These are phyloP conservation scores for Alternaria sp. DNA, from an alignment of 2,329 filamentous ascomycete species.

Conservation along the genomic window DNA sequence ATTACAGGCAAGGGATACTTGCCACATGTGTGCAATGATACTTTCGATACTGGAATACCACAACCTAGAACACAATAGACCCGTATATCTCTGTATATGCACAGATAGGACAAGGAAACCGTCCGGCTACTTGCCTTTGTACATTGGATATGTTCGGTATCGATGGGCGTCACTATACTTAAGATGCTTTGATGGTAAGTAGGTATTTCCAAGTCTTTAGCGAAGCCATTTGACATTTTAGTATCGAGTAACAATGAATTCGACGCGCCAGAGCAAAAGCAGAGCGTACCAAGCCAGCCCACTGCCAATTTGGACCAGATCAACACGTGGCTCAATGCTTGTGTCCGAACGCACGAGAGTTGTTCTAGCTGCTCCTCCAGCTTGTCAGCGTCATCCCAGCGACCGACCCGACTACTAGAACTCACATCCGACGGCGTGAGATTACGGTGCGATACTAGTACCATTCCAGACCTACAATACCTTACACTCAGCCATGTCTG, in stretches of 20 bases:
- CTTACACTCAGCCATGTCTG: background rate
- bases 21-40: background rate
- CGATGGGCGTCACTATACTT: background rate
- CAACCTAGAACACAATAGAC: no score
- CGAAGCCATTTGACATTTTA: background rate
- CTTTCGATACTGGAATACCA: background rate
- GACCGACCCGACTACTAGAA: background rate
- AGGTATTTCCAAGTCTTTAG: background rate
- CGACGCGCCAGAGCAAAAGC: background rate
- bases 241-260: background rate
- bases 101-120: no score
- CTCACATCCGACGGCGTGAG: background rate
- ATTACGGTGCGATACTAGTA: background rate
- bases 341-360: background rate
- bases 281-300: background rate
- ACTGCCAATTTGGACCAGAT: background rate
- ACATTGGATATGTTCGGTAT: no score
- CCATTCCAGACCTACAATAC: background rate
- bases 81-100: rapidly evolving
- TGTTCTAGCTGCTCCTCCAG: background rate
- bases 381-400: background rate
- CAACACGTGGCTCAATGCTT: background rate
- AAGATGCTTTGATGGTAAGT: background rate
- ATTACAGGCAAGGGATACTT: background rate
- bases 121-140: no score